phyloP scores from a whole-genome alignment of 768 basidiomycete genomes.

The Aureoboletus auriporus region DNA sequence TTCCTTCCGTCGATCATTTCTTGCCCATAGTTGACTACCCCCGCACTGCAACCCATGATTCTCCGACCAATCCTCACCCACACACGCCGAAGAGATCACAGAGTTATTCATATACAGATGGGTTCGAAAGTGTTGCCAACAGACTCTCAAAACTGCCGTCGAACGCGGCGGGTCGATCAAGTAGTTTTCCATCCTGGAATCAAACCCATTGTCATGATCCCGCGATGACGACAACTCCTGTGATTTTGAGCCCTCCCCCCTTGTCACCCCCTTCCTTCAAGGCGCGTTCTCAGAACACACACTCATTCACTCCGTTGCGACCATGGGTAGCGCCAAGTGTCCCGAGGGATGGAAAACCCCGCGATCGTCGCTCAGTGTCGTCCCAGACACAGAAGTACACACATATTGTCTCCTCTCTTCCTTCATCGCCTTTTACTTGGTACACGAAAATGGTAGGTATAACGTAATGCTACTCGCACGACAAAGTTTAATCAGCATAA shows the following conservation, averaged over 20 bases:
- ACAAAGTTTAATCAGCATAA: background rate
- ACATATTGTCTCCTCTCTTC: background rate
- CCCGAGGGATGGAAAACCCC: background rate
- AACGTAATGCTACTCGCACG: background rate
- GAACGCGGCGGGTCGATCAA: background rate
- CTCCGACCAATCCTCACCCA: conserved; percentile 20
- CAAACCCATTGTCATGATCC: too few species aligned
- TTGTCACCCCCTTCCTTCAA: background rate
- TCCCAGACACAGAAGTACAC: conserved; percentile 6
- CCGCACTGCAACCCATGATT: conserved; percentile 5
- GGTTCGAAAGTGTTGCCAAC: conserved; percentile 3
- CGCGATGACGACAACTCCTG: background rate
- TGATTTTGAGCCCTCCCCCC: background rate
- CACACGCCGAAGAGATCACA: conserved; percentile 10
- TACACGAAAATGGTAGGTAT: conserved; percentile 7
- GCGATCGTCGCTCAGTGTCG: conserved; percentile 3
- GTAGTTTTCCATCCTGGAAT: background rate
- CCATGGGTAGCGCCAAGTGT: background rate
- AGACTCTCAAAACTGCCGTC: background rate
- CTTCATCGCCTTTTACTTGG: background rate
- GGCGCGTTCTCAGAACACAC: background rate
- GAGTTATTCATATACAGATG: conserved; percentile 7
- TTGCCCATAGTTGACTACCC: background rate
- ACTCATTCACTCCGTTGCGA: background rate
- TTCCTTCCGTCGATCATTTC: conserved; percentile 19